A percentile compares a stretch with the other conserved stretches of the same genome.
These are phyloP conservation scores for Orbilia oligospora DNA, from an alignment of 2,329 filamentous ascomycete genomes.

Conservation along the genomic window DNA sequence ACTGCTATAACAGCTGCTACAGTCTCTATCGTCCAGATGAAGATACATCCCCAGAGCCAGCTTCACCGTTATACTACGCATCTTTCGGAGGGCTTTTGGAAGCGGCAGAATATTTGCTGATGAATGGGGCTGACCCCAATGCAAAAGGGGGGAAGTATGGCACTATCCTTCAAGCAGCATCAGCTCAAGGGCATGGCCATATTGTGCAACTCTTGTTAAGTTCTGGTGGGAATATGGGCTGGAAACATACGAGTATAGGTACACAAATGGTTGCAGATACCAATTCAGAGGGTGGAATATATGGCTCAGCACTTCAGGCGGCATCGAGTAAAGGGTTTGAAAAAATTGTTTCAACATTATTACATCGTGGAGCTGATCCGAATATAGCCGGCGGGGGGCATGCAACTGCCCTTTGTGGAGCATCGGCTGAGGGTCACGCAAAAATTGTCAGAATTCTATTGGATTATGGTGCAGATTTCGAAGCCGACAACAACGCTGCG, in stretches of 20 bases:
- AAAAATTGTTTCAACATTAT: not conserved
- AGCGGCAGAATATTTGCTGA: not conserved
- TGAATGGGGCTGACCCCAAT: constrained; percentile 2
- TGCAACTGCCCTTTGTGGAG: not conserved
- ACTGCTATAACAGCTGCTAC: constrained; percentile 24
- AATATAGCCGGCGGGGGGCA: not conserved
- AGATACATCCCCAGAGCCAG: not conserved
- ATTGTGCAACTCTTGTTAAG: constrained; percentile 1
- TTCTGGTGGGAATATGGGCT: too few species aligned
- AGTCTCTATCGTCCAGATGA: constrained; percentile 12
- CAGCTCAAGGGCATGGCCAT: constrained; percentile 7
- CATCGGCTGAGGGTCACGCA: not conserved
- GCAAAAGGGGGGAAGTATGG: constrained; percentile 1
- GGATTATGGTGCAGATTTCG: not conserved
- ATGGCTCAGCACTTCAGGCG: constrained; percentile 10
- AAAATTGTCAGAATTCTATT: not conserved
- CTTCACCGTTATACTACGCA: not conserved
- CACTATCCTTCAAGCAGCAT: constrained; percentile 1
- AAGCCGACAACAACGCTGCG: not conserved
- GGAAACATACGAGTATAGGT: too few species aligned
- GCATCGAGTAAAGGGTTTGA: not conserved
- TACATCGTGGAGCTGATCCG: not conserved
- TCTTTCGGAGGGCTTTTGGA: not conserved
- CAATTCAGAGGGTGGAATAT: constrained; percentile 5
- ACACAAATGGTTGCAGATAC: too few species aligned